Conservation (phyloP, 108 stramenopile genomes). For the Cyclotella choctawhatcheeana region DNA sequence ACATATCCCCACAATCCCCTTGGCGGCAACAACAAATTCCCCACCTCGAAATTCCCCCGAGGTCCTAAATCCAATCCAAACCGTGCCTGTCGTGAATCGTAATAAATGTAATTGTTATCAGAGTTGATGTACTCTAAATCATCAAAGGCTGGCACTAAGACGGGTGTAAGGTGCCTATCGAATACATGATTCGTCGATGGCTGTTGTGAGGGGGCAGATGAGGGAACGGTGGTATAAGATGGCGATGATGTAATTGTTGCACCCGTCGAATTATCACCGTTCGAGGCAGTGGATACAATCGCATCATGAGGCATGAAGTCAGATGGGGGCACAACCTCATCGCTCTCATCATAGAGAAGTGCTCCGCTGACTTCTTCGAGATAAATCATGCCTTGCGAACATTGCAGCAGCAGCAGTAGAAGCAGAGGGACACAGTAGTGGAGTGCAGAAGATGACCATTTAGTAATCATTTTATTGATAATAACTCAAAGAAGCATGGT, state of each 20-base stretch:
- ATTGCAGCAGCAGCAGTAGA: neutral
- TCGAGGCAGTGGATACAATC: neutral
- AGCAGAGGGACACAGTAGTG: no score
- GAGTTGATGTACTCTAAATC: conserved; percentile 1
- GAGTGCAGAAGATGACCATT: no score
- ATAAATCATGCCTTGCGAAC: conserved; percentile 17
- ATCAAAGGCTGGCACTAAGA: neutral
- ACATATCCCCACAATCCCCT: neutral
- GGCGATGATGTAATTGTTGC: neutral
- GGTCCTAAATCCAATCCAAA: conserved; percentile 37
- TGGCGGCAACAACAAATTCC: conserved; percentile 28
- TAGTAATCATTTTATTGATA: no score
- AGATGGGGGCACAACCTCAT: neutral
- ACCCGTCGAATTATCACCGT: neutral
- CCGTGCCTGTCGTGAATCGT: conserved; percentile 27
- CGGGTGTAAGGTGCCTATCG: neutral
- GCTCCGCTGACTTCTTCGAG: conserved; percentile 15
- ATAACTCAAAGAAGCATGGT: no score
- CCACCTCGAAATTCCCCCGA: conserved; percentile 15
- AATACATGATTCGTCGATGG: neutral
- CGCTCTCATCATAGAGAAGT: neutral
- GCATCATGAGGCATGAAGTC: neutral
- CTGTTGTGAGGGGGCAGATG: neutral
- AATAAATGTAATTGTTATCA: conserved; percentile 10
- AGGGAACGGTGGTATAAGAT: neutral